Evolutionary conservation across 139 green algal genomes (phyloP).

Genomic region (Coelastrella sp.): DNA sequence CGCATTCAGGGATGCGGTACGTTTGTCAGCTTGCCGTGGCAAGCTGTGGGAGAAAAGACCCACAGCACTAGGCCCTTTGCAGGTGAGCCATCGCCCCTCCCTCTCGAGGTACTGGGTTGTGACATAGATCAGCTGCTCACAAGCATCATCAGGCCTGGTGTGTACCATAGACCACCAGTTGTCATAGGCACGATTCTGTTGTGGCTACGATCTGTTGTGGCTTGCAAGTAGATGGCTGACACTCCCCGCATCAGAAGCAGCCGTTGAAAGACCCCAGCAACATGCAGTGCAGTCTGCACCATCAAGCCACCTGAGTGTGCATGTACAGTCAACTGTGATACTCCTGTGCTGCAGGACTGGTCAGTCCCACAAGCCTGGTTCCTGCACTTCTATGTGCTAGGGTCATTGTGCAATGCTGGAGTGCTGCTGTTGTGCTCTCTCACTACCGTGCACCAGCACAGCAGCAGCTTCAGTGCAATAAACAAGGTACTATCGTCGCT

Average conservation of each 20-base stretch:
- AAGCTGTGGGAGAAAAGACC: constrained; percentile 71
- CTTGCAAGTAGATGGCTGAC: too few species aligned
- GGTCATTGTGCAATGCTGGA: constrained; percentile 50
- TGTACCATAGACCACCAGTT: too few species aligned
- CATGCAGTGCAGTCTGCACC: too few species aligned
- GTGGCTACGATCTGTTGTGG: too few species aligned
- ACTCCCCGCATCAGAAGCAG: too few species aligned
- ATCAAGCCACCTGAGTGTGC: too few species aligned
- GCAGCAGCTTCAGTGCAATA: not conserved
- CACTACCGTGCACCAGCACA: not conserved
- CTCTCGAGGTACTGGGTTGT: too few species aligned
- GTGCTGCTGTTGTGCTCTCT: constrained; percentile 43
- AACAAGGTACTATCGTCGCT: not conserved
- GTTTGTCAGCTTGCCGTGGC: constrained; percentile 55
- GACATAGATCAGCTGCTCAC: too few species aligned
- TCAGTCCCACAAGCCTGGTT: constrained; percentile 83
- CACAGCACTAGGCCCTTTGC: constrained; percentile 55
- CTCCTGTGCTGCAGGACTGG: constrained; percentile 54
- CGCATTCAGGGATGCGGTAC: constrained; percentile 53
- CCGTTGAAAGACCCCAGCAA: too few species aligned
- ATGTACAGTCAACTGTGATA: not conserved
- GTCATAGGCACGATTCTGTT: too few species aligned
- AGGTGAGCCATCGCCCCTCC: constrained; percentile 35
- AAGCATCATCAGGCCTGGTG: too few species aligned
- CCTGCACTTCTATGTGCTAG: constrained; percentile 81